Base-by-base conservation (phyloP, 495 filamentous ascomycete species). In the Tuber borchii region DNA sequence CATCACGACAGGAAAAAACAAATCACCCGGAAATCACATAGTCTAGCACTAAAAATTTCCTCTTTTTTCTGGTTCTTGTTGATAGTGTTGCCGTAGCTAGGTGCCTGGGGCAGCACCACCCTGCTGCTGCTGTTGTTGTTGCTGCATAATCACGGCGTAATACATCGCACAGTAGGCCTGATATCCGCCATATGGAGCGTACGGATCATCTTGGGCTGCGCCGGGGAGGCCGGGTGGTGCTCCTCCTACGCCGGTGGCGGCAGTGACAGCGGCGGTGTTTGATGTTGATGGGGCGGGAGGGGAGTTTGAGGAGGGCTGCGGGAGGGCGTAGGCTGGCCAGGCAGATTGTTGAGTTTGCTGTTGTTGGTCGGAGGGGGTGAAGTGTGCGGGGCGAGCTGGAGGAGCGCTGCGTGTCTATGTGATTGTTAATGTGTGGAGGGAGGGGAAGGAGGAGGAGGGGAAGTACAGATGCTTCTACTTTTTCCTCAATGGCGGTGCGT, bases 391-490 rank as follows among this genome's bases (percentile, higher is more conserved):
- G 20, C 78, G 78, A 61, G 78, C 73, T 79, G 76, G 70, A 9
- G 78, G 78, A 61, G 76, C 78, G 56, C 73, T 79, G 45, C 78
- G 78, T 42, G 78, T 81, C 75, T 81, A 71, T 72, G 75, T 71
- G 70, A 46, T 80, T 77, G 77, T 74, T 73, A 51, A 71, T 71
- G 43, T 71, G 42, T 39, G 20, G 65, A 43, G 71, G 39, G 42
- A 69, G 16, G 42, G 70, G 12, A 43, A 20, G 5, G 69, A 69
- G 39, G 40, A 37, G 46, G 37, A 34, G 68, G 75, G 26, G 37
- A 37, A 87, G 84, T 88, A 93, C 92, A 76, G 92, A 93, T 74
- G 90, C 89, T 73, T 94, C 91, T n/a, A 95, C 93, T 85, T 95
- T 95, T 72, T 94, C 93, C 83, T 91, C 90, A 70, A 95, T 95